Evolutionary conservation across 805 yeast genomes (phyloP).

Genomic region (Saccharomycopsis schoenii): DNA sequence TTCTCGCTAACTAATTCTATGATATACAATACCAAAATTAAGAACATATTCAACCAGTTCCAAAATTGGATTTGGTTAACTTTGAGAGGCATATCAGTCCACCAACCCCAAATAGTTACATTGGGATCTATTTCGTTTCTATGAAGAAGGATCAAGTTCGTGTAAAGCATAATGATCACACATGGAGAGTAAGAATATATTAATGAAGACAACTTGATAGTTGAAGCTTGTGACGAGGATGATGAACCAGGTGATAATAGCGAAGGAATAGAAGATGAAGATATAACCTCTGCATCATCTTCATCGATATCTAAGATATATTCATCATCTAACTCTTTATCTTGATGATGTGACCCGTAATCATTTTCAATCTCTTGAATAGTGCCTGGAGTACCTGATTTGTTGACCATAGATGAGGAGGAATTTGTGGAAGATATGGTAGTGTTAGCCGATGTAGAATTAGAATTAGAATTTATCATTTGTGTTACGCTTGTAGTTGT

Average conservation of each 20-base stretch:
- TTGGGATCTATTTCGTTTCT: constrained; percentile 64
- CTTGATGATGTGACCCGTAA: not conserved
- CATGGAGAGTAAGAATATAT: constrained; percentile 89
- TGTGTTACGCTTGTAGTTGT: not conserved
- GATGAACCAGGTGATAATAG: not conserved
- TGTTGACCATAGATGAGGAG: not conserved
- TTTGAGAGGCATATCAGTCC: constrained; percentile 26
- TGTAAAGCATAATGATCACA: constrained; percentile 87
- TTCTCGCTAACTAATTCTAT: constrained; percentile 49
- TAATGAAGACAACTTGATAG: constrained; percentile 32
- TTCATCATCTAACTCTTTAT: not conserved
- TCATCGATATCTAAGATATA: constrained; percentile 2
- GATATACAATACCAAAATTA: constrained; percentile 69
- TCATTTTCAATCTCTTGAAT: not conserved
- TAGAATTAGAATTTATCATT: not conserved
- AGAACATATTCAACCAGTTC: constrained; percentile 91
- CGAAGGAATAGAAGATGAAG: constrained; percentile 1
- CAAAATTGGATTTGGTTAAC: constrained; percentile 87
- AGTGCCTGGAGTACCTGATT: not conserved
- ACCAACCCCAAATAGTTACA: constrained; percentile 48
- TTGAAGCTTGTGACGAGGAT: not conserved
- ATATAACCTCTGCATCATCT: constrained; percentile 4
- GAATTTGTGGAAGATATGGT: not conserved
- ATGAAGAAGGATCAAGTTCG: constrained; percentile 87
- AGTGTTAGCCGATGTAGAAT: constrained; percentile 3